Conservation (phyloP, 495 filamentous ascomycete genomes). For the Penicillium chermesinum region DNA sequence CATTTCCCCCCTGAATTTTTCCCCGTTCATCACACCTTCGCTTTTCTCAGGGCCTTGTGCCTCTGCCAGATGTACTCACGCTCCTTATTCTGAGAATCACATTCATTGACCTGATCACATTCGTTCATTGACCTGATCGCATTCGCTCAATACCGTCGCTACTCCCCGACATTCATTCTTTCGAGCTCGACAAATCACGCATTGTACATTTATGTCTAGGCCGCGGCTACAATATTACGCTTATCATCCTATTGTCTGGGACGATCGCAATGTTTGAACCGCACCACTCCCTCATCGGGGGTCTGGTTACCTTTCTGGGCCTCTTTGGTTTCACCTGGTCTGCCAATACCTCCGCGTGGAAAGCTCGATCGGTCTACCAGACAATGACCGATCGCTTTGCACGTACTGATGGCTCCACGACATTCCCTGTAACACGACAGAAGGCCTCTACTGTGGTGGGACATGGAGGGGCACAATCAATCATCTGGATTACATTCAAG, state of each 20-base stretch:
- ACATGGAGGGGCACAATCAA: constrained; percentile 68
- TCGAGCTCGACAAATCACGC: neutral
- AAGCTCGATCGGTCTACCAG: constrained; percentile 64
- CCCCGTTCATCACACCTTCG: too few relatives aligned
- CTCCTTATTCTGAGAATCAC: too few relatives aligned
- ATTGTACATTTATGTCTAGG: neutral
- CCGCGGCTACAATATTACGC: neutral
- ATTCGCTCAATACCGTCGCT: neutral
- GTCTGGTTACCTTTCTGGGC: neutral
- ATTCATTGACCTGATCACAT: too few relatives aligned
- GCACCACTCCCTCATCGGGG: neutral
- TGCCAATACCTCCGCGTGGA: constrained; percentile 42
- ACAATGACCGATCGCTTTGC: constrained; percentile 73
- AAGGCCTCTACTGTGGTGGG: constrained; percentile 65
- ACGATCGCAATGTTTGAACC: neutral
- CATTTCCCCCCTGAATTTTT: too few relatives aligned
- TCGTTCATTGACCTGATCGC: neutral
- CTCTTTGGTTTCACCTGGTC: constrained; percentile 5
- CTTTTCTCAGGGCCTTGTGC: too few relatives aligned
- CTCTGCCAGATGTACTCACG: too few relatives aligned
- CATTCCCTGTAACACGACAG: constrained; percentile 40
- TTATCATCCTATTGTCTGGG: neutral
- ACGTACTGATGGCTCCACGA: constrained; percentile 56
- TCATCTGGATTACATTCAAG: constrained; percentile 54
- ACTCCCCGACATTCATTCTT: neutral